A percentile compares a stretch with the other conserved stretches of the same genome.
phyloP scores from a whole-genome alignment of 495 filamentous ascomycete species.

The Echria macrotheca region DNA sequence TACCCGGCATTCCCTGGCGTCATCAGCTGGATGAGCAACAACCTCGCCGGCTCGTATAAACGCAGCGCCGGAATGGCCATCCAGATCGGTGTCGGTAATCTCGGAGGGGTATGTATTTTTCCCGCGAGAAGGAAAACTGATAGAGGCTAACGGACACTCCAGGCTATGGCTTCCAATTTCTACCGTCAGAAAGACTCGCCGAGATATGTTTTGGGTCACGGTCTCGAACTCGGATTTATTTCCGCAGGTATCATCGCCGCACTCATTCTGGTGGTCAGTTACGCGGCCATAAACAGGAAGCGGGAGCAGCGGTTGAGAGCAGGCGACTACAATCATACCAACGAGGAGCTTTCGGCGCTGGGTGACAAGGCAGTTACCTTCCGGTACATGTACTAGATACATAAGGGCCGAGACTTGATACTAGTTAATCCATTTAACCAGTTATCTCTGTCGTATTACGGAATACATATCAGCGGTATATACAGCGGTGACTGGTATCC shows the following conservation, averaged over 20 bases:
- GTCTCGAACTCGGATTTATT: constrained; percentile 65
- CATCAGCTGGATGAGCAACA: constrained; percentile 67
- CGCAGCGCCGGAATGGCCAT: constrained; percentile 68
- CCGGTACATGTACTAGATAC: constrained; percentile 49
- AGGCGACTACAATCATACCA: constrained; percentile 44
- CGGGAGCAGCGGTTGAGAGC: constrained; percentile 42
- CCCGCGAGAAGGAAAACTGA: too few species aligned
- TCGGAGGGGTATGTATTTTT: constrained; percentile 56
- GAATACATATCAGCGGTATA: too few species aligned
- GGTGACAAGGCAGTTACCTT: constrained; percentile 63
- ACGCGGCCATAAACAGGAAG: constrained; percentile 54
- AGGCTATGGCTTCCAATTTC: constrained; percentile 70
- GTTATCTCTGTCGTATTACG: too few species aligned
- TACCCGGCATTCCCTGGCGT: constrained; percentile 60
- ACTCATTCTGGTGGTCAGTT: constrained; percentile 49
- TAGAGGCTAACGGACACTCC: too few species aligned
- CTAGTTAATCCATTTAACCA: too few species aligned
- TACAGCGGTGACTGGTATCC: too few species aligned
- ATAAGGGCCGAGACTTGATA: too few species aligned
- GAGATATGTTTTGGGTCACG: constrained; percentile 62
- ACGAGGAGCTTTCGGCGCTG: constrained; percentile 50
- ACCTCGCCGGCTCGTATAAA: constrained; percentile 67
- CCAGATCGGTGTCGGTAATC: constrained; percentile 68
- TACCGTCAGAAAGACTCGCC: constrained; percentile 62
- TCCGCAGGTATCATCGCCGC: constrained; percentile 54